phyloP scores from a whole-genome alignment of 1,284 basidiomycete genomes.

The Ustanciosporium gigantosporum region DNA sequence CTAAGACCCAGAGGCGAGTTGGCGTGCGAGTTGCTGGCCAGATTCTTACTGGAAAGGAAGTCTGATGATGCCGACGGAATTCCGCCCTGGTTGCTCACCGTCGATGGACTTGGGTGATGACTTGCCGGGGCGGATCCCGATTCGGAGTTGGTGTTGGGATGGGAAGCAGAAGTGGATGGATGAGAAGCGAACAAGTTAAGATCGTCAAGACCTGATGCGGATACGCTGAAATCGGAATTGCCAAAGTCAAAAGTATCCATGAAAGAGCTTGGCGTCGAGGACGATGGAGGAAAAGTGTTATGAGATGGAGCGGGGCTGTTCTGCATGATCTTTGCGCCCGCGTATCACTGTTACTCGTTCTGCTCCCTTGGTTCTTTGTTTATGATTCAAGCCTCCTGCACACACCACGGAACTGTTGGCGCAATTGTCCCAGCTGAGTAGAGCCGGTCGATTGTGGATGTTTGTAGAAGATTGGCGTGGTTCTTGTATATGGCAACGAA shows the following conservation, averaged over 20 bases:
- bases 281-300: constrained; percentile 14
- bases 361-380: too few species aligned
- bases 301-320: constrained; percentile 23
- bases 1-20: constrained; percentile 20
- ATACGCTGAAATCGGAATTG: constrained; percentile 26
- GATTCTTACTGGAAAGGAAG: constrained; percentile 4
- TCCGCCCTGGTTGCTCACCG: too few species aligned
- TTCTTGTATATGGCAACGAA: too few species aligned
- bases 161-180: not conserved
- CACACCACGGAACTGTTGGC: too few species aligned
- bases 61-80: too few species aligned
- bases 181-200: constrained; percentile 23
- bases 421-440: too few species aligned
- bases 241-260: constrained; percentile 52
- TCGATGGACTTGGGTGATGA: constrained; percentile 36
- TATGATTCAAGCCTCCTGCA: too few species aligned
- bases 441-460: too few species aligned
- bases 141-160: constrained; percentile 13
- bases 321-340: too few species aligned
- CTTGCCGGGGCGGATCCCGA: constrained; percentile 28
- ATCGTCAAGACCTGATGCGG: constrained; percentile 40
- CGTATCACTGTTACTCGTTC: too few species aligned
- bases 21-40: constrained; percentile 16
- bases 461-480: too few species aligned
- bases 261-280: constrained; percentile 35